Evolutionary conservation across 2,329 filamentous ascomycete species (phyloP).

Genomic region (Phialemoniopsis sp.): DNA sequence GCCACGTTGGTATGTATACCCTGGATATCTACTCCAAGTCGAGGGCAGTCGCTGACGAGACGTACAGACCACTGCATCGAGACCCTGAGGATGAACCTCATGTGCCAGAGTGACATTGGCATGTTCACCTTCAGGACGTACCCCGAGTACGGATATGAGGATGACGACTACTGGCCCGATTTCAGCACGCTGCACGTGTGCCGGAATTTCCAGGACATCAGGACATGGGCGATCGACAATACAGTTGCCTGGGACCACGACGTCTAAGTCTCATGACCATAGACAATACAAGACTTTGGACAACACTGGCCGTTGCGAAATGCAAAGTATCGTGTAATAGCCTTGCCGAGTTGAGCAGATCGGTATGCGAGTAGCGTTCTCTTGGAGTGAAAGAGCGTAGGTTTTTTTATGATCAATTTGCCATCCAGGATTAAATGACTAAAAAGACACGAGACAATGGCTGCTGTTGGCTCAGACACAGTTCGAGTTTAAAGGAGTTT

Average conservation of each 20-base stretch:
- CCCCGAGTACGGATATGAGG: slow-evolving; percentile 32
- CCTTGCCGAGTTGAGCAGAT: too few relatives aligned
- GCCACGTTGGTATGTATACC: slow-evolving; percentile 30
- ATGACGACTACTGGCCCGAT: slow-evolving; percentile 48
- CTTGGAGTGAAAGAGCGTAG: too few relatives aligned
- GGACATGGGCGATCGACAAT: slow-evolving; percentile 47
- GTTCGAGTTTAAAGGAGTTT: too few relatives aligned
- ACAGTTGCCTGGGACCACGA: slow-evolving; percentile 34
- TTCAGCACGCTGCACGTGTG: slow-evolving; percentile 50
- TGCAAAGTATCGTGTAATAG: too few relatives aligned
- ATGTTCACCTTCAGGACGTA: slow-evolving; percentile 49
- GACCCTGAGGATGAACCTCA: slow-evolving; percentile 45
- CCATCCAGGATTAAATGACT: too few relatives aligned
- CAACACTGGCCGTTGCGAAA: too few relatives aligned
- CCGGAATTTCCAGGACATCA: slow-evolving; percentile 47
- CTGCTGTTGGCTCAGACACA: too few relatives aligned
- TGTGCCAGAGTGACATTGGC: slow-evolving; percentile 51
- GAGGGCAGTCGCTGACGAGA: neutral
- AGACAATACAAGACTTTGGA: too few relatives aligned
- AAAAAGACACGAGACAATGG: too few relatives aligned
- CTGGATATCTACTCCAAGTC: neutral
- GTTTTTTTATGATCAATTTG: too few relatives aligned
- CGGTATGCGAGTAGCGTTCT: too few relatives aligned
- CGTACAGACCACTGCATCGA: slow-evolving; percentile 47
- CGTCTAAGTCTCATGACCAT: slow-evolving; percentile 10